Conservation (phyloP, 441 rosid species). For the Populus hybrid region DNA sequence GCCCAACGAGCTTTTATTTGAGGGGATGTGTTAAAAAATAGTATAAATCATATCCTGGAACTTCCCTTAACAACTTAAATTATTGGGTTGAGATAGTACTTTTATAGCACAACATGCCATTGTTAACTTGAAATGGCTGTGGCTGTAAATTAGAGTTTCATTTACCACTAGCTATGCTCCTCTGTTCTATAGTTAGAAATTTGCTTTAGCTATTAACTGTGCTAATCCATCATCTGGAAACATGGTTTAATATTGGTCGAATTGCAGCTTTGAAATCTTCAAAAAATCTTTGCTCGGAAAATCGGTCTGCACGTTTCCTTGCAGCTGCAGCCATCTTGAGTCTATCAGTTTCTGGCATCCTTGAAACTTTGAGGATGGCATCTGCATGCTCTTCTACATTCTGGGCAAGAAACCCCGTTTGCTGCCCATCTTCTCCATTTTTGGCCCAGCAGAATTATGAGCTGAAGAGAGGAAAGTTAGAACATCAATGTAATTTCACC, state of each 20-base stretch:
- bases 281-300: constrained; percentile 70
- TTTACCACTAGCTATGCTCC: not conserved
- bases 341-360: constrained; percentile 64
- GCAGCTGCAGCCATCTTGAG: constrained; percentile 71
- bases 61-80: too few relatives aligned
- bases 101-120: not conserved
- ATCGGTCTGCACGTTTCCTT: constrained; percentile 62
- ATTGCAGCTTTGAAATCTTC: constrained; percentile 69
- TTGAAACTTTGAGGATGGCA: constrained; percentile 52
- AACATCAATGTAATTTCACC: not conserved
- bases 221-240: constrained; percentile 19
- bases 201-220: not conserved
- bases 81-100: too few relatives aligned
- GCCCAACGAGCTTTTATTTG: too few relatives aligned
- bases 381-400: constrained; percentile 64
- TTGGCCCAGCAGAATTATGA: constrained; percentile 92
- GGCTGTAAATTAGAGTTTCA: not conserved
- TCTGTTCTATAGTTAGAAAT: not conserved
- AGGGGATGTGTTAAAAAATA: too few relatives aligned
- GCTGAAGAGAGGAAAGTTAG: constrained; percentile 41
- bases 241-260: constrained; percentile 37
- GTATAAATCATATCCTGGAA: too few relatives aligned
- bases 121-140: not conserved
- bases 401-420: constrained; percentile 82
- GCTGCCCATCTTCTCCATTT: constrained; percentile 86